Evolutionary conservation across 805 yeast species (phyloP).

Genomic region (Clavispora phyllophila): DNA sequence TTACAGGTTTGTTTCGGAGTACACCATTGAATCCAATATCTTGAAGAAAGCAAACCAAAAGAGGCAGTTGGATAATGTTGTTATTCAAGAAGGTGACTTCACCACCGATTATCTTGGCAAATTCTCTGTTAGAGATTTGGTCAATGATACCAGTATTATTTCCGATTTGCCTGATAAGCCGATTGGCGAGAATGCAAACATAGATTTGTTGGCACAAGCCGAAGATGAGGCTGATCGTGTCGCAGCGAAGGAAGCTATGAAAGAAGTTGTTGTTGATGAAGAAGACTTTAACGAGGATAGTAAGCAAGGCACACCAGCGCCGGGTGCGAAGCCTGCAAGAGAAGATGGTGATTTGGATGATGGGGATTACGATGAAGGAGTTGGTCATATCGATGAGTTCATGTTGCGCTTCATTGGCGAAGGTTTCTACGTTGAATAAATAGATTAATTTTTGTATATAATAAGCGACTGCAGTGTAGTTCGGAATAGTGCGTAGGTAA

Average conservation of each 20-base stretch:
- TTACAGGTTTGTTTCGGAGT: conserved; percentile 92
- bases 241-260: conserved; percentile 87
- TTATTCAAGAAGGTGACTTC: conserved; percentile 96
- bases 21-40: conserved; percentile 92
- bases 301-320: conserved; percentile 21
- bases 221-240: conserved; percentile 90
- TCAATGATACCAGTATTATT: conserved; percentile 53
- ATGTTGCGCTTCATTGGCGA: conserved; percentile 88
- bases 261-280: conserved; percentile 76
- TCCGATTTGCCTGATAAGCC: conserved; percentile 39
- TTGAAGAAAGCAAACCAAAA: conserved; percentile 92
- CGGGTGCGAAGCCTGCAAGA: conserved; percentile 24
- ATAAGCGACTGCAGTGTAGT: background rate
- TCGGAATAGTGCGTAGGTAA: background rate
- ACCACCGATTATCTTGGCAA: conserved; percentile 94
- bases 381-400: conserved; percentile 90
- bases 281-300: conserved; percentile 71
- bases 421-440: conserved; percentile 51
- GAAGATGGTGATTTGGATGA: conserved; percentile 23
- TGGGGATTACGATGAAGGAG: conserved; percentile 54
- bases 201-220: conserved; percentile 76
- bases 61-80: conserved; percentile 87
- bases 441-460: background rate
- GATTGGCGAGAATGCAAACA: conserved; percentile 31
- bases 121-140: conserved; percentile 76